phyloP scores from a whole-genome alignment of 2,329 filamentous ascomycete species.

The Coleophoma eucalyptorum region DNA sequence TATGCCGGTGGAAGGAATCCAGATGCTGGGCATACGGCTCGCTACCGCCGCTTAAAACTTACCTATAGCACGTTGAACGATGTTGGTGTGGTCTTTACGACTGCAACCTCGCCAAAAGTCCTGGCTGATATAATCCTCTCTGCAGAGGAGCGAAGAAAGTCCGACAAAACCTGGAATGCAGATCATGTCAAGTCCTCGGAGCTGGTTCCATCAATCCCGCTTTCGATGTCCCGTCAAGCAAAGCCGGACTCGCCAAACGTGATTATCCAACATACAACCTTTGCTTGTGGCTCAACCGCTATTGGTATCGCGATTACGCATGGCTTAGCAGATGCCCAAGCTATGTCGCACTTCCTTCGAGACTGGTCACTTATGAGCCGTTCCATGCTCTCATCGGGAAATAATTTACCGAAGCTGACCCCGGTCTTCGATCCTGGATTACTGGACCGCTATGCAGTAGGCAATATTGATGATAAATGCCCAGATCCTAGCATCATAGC shows the following conservation, averaged over 20 bases:
- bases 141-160: conserved; percentile 4
- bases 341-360: conserved; percentile 38
- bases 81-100: conserved; percentile 36
- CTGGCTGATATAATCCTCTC: conserved; percentile 29
- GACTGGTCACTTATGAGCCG: conserved; percentile 33
- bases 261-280: conserved; percentile 35
- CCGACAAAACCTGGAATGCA: conserved; percentile 29
- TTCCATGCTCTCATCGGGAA: conserved; percentile 2
- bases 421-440: conserved; percentile 36
- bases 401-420: conserved; percentile 8
- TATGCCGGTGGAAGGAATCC: conserved; percentile 20
- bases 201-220: conserved; percentile 27
- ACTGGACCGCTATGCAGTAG: conserved; percentile 31
- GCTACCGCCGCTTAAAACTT: conserved; percentile 32
- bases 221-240: conserved; percentile 26
- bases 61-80: conserved; percentile 32
- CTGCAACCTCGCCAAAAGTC: conserved; percentile 23
- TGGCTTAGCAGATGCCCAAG: conserved; percentile 38
- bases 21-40: conserved; percentile 22
- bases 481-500: conserved; percentile 23
- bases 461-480: conserved; percentile 21
- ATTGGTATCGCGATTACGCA: conserved; percentile 39
- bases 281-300: conserved; percentile 36
- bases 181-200: conserved; percentile 29
- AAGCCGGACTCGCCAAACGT: conserved; percentile 19